Evolutionary conservation across 306 rosid species (phyloP).

Genomic region (Fragaria vesca): DNA sequence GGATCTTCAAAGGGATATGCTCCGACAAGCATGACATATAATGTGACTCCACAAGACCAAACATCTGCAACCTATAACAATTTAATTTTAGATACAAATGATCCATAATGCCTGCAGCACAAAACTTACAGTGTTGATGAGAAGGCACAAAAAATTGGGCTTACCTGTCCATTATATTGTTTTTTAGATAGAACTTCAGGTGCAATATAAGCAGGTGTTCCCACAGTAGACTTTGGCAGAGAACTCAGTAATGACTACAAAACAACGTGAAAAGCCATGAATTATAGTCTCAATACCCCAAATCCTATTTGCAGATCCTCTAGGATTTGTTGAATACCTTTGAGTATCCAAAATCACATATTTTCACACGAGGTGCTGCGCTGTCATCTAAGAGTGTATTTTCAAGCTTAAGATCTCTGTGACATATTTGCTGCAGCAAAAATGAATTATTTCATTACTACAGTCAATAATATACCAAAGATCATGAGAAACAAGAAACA

Average conservation of each 20-base stretch:
- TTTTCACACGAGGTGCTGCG: constrained; percentile 67
- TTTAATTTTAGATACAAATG: not conserved
- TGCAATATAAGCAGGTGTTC: constrained; percentile 92
- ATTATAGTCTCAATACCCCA: constrained; percentile 19
- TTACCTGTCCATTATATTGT: constrained; percentile 81
- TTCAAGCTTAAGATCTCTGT: constrained; percentile 90
- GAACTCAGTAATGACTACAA: constrained; percentile 74
- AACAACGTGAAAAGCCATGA: constrained; percentile 18
- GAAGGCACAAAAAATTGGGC: constrained; percentile 18
- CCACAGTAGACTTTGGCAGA: constrained; percentile 85
- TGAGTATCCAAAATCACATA: constrained; percentile 89
- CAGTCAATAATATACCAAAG: constrained; percentile 2
- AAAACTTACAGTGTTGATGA: not conserved
- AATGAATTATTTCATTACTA: constrained; percentile 17
- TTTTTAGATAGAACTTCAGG: constrained; percentile 74
- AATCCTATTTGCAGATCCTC: not conserved
- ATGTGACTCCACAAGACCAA: constrained; percentile 96
- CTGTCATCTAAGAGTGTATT: constrained; percentile 78
- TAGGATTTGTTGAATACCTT: constrained; percentile 50
- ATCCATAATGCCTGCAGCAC: not conserved
- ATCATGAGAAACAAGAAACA: not conserved
- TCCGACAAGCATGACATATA: constrained; percentile 82
- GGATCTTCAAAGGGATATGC: constrained; percentile 89
- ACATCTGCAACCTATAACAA: constrained; percentile 75
- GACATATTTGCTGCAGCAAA: constrained; percentile 73